Percentiles rank a stretch among this genome's conserved stretches.
Evolutionary conservation across 805 yeast species (phyloP).

Genomic region (Metschnikowia vanudenii): DNA sequence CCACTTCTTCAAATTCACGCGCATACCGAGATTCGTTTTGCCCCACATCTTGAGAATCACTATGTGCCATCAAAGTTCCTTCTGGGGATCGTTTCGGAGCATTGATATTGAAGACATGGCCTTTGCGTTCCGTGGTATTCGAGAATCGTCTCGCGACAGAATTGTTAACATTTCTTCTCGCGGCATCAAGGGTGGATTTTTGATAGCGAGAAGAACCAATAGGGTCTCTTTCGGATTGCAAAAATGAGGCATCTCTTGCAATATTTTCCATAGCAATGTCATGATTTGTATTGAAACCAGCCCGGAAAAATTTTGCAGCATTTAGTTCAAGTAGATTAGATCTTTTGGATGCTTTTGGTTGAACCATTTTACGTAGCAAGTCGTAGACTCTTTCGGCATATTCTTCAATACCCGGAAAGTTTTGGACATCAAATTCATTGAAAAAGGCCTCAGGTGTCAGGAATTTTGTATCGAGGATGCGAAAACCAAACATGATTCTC

Average conservation of each 20-base stretch:
- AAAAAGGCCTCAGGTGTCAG: conserved; percentile 44
- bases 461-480: conserved; percentile 61
- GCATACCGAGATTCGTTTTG: conserved; percentile 54
- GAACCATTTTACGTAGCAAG: conserved; percentile 65
- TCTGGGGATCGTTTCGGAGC: background rate
- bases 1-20: conserved; percentile 93
- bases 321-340: conserved; percentile 82
- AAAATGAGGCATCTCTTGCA: background rate
- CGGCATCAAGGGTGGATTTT: conserved; percentile 13
- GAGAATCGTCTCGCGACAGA: conserved; percentile 1
- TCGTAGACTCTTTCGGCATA: conserved; percentile 65
- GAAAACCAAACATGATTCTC: conserved; percentile 43
- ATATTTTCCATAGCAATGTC: background rate
- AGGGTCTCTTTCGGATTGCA: conserved; percentile 4
- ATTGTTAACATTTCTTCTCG: conserved; percentile 10
- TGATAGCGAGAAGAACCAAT: conserved; percentile 17
- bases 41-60: background rate
- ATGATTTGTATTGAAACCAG: conserved; percentile 39
- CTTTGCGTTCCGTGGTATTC: background rate
- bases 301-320: conserved; percentile 78
- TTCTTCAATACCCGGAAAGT: conserved; percentile 59
- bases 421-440: conserved; percentile 23
- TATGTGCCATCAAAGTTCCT: background rate
- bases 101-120: background rate
- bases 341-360: conserved; percentile 62